phyloP scores from a whole-genome alignment of 2,329 filamentous ascomycete species.

The Alternaria conjuncta region DNA sequence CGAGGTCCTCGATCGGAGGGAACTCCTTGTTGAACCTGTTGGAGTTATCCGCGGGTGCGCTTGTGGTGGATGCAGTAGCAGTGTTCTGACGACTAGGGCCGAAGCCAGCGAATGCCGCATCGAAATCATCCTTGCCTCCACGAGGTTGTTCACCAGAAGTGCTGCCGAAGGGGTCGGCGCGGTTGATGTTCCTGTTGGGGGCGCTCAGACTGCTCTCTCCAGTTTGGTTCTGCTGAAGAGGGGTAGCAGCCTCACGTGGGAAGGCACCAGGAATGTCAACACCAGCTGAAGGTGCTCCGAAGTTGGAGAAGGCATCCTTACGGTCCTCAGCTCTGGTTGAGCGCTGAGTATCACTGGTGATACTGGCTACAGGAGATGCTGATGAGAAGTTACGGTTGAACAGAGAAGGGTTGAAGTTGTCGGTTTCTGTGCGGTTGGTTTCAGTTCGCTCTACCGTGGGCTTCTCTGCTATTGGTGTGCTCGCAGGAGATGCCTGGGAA shows the following conservation, averaged over 20 bases:
- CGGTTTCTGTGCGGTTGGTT: slow-evolving; percentile 44
- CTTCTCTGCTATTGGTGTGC: slow-evolving; percentile 62
- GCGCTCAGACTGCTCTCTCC: slow-evolving; percentile 57
- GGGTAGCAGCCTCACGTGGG: slow-evolving; percentile 48
- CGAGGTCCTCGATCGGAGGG: slow-evolving; percentile 88
- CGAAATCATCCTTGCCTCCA: slow-evolving; percentile 77
- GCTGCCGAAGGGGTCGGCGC: slow-evolving; percentile 51
- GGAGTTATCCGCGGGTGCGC: slow-evolving; percentile 43
- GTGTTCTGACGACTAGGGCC: slow-evolving; percentile 59
- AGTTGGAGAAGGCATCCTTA: slow-evolving; percentile 50
- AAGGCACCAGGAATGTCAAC: slow-evolving; percentile 57
- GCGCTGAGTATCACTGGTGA: slow-evolving; percentile 48
- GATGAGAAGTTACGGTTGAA: slow-evolving; percentile 49
- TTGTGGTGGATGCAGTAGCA: slow-evolving; percentile 44
- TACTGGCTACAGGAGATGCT: slow-evolving; percentile 49
- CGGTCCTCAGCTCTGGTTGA: slow-evolving; percentile 47
- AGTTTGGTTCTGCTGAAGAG: slow-evolving; percentile 57
- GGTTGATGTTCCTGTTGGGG: slow-evolving; percentile 51
- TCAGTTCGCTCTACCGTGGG: slow-evolving; percentile 43
- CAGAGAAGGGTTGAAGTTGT: slow-evolving; percentile 43
- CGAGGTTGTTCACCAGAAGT: slow-evolving; percentile 41
- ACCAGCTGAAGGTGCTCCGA: slow-evolving; percentile 42
- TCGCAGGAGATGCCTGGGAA: slow-evolving; percentile 49
- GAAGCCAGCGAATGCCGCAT: slow-evolving; percentile 83
- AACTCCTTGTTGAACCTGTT: slow-evolving; percentile 77